Percentiles rank a stretch among this genome's conserved stretches.
Conservation (phyloP, 2,329 filamentous ascomycete genomes). For the Fusarium papillatum region DNA sequence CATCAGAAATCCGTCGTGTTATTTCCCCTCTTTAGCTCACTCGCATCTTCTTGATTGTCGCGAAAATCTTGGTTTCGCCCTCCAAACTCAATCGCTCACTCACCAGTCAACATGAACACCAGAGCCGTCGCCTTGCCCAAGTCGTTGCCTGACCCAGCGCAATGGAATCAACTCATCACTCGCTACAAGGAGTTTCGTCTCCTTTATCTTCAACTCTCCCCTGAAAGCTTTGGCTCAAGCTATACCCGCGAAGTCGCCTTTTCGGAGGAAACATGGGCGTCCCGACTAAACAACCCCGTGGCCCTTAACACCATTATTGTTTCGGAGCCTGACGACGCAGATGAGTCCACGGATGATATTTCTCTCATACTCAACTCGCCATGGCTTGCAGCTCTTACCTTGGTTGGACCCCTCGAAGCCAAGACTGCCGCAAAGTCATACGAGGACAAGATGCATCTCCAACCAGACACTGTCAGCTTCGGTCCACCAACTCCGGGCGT, state of each 20-base stretch:
- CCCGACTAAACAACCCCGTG: constrained; percentile 7
- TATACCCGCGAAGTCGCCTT: constrained; percentile 11
- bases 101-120: neutral
- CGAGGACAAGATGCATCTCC: neutral
- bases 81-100: neutral
- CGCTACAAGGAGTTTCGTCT: constrained; percentile 24
- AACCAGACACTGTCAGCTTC: neutral
- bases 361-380: constrained; percentile 1
- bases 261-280: constrained; percentile 6
- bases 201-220: constrained; percentile 16
- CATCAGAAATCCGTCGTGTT: neutral
- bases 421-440: neutral
- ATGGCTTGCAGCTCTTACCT: constrained; percentile 26
- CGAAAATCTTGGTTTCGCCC: neutral
- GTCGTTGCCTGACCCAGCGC: neutral
- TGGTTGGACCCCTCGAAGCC: constrained; percentile 20
- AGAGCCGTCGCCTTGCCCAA: constrained; percentile 1
- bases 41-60: neutral
- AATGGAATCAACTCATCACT: constrained; percentile 14
- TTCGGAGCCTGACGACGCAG: neutral
- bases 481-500: neutral
- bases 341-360: neutral
- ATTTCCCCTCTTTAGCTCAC: neutral
- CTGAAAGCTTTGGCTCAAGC: constrained; percentile 26
- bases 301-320: constrained; percentile 12